phyloP scores from a whole-genome alignment of 371 early-diverging fungal genomes.

The Zopfochytrium polystomum region DNA sequence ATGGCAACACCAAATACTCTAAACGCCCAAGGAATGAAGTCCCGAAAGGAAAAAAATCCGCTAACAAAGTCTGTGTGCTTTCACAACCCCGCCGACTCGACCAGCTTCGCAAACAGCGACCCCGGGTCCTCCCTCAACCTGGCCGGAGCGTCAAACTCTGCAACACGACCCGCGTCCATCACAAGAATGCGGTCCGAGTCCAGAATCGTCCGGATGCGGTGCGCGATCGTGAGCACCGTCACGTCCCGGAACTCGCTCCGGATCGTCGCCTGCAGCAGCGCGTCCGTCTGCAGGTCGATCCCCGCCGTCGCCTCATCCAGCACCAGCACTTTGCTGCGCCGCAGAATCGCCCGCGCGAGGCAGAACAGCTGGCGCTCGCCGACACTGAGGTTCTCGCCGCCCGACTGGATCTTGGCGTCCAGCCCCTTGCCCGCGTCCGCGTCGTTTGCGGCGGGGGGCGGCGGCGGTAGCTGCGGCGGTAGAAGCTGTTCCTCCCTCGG shows the following conservation, averaged over 20 bases:
- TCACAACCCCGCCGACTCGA: too few relatives aligned
- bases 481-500: too few relatives aligned
- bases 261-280: too few relatives aligned
- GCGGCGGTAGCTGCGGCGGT: slow-evolving; percentile 7
- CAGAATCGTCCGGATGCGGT: slow-evolving; percentile 33
- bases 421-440: slow-evolving; percentile 16
- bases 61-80: neutral
- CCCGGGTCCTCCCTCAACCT: too few relatives aligned
- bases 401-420: slow-evolving; percentile 18
- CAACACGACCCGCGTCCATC: slow-evolving; percentile 51
- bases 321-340: slow-evolving; percentile 35
- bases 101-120: too few relatives aligned
- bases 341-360: too few relatives aligned
- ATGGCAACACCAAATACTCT: too few relatives aligned
- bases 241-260: slow-evolving; percentile 56
- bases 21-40: too few relatives aligned
- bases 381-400: too few relatives aligned
- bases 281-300: slow-evolving; percentile 63
- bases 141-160: slow-evolving; percentile 75
- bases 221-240: slow-evolving; percentile 36
- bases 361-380: too few relatives aligned
- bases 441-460: slow-evolving; percentile 10
- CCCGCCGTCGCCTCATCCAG: slow-evolving; percentile 53
- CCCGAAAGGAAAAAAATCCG: too few relatives aligned
- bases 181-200: slow-evolving; percentile 38